Conservation (phyloP, 208 protist genomes). For the Acanthamoeba culbertsoni region DNA sequence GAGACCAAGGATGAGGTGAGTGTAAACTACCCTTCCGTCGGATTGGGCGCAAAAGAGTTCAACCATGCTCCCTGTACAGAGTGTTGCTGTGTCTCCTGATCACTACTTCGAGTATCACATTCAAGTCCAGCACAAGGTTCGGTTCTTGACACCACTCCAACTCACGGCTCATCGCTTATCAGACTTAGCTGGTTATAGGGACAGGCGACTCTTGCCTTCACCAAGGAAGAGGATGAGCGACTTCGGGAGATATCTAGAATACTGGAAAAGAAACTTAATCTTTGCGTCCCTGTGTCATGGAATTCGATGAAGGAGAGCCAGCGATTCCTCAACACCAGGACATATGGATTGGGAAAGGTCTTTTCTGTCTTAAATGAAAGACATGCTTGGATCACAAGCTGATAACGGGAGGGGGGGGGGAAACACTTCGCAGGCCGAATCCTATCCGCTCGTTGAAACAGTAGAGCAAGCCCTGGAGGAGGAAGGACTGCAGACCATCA, state of each 20-base stretch:
- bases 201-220: not conserved
- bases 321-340: slow-evolving; percentile 22
- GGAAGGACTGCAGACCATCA: not conserved
- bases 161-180: not conserved
- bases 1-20: not conserved
- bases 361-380: no score
- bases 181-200: not conserved
- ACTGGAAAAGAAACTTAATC: not conserved
- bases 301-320: not conserved
- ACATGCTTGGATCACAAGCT: no score
- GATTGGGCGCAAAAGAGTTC: not conserved
- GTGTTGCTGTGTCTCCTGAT: not conserved
- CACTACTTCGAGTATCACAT: slow-evolving; percentile 49
- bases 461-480: not conserved
- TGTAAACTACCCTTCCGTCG: no score
- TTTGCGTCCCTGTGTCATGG: not conserved
- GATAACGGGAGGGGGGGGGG: not conserved
- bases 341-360: not conserved
- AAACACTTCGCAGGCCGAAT: not conserved
- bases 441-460: not conserved
- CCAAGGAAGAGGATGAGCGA: not conserved
- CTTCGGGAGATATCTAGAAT: not conserved
- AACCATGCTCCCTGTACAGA: not conserved
- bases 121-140: not conserved
- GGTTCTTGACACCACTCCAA: not conserved